phyloP scores from a whole-genome alignment of 148 eudicot species.

The Rheum nobile region DNA sequence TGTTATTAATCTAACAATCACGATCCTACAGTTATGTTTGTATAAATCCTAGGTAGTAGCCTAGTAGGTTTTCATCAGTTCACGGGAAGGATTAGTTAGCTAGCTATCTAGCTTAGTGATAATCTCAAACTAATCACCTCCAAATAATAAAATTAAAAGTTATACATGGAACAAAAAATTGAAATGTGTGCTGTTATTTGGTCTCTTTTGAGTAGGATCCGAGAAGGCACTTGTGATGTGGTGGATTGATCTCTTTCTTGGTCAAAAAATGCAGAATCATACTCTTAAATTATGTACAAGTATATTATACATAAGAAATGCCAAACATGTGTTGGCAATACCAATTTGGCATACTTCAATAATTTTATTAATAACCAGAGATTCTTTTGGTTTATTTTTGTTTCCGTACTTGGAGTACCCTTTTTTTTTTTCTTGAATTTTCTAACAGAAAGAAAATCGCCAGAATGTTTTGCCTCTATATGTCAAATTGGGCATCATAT shows the following conservation, averaged over 20 bases:
- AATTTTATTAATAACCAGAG: not conserved
- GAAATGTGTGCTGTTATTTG: constrained; percentile 1
- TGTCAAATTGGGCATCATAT: not conserved
- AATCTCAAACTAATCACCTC: not conserved
- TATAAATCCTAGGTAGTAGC: too few relatives aligned
- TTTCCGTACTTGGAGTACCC: constrained; percentile 1
- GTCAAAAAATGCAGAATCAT: not conserved
- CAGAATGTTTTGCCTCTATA: not conserved
- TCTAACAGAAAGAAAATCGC: not conserved
- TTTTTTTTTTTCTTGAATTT: not conserved
- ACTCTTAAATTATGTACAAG: not conserved
- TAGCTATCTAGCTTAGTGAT: not conserved
- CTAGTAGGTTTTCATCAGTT: not conserved
- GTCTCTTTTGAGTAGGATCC: constrained; percentile 7
- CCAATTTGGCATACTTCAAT: not conserved
- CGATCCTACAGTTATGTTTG: too few relatives aligned
- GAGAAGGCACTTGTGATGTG: not conserved
- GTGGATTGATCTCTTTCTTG: not conserved
- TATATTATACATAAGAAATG: not conserved
- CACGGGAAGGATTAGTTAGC: not conserved
- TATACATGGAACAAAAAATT: not conserved
- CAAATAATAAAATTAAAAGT: not conserved
- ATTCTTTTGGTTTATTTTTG: not conserved
- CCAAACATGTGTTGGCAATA: constrained; percentile 5
- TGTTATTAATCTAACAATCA: too few relatives aligned